Percentiles rank a stretch among this genome's conserved stretches.
These are phyloP conservation scores for Rugosomyces carneus DNA, from an alignment of 1,284 basidiomycete genomes.

Conservation along the genomic window DNA sequence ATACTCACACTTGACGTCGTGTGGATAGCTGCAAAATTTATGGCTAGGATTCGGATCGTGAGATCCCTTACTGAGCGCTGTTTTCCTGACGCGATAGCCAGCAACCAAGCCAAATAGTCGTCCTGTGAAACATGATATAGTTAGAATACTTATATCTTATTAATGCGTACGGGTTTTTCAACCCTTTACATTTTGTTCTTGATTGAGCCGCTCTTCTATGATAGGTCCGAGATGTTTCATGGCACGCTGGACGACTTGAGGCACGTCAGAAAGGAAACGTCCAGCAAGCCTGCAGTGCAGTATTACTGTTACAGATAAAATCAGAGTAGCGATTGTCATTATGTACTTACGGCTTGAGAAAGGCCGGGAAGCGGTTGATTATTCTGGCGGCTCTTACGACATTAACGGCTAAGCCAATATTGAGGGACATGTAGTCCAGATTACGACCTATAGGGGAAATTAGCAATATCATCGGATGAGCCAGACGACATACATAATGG, in stretches of 20 bases:
- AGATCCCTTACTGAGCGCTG: conserved; percentile 22
- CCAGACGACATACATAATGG: conserved; percentile 27
- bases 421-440: conserved; percentile 31
- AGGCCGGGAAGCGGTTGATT: conserved; percentile 31
- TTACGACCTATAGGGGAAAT: conserved; percentile 30
- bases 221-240: conserved; percentile 28
- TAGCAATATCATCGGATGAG: background rate
- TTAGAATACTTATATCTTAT: background rate
- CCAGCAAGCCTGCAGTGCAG: conserved; percentile 14
- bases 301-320: no score
- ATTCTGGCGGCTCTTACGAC: conserved; percentile 22
- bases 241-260: conserved; percentile 36
- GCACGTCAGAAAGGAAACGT: conserved; percentile 24
- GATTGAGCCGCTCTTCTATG: conserved; percentile 32
- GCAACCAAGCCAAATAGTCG: conserved; percentile 32
- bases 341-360: conserved; percentile 32
- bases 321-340: background rate
- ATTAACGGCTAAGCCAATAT: conserved; percentile 26
- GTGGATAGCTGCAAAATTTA: conserved; percentile 34
- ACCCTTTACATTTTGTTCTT: conserved; percentile 29
- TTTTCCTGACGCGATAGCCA: conserved; percentile 23
- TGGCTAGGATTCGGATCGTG: conserved; percentile 23
- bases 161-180: conserved; percentile 27
- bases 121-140: conserved; percentile 20
- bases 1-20: conserved; percentile 26